Evolutionary conservation across 306 rosid genomes (phyloP), one percentile per base, ranked within the genome.

Genomic region (Casuarina equisetifolia): DNA sequence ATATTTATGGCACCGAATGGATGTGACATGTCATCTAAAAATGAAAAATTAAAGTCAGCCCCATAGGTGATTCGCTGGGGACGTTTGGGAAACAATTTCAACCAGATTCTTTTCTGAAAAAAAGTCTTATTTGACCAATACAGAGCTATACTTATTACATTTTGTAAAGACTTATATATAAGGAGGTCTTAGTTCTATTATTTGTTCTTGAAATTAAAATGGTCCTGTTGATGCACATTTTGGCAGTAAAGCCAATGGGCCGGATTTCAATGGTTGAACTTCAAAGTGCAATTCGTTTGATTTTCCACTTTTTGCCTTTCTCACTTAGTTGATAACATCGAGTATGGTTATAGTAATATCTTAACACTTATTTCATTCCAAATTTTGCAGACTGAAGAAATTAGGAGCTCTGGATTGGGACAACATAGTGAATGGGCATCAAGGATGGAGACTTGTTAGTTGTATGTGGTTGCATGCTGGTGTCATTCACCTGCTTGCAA

Each of bases 391-490:
- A 74, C 86, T 94, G 81, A 77, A 87, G 59, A 94, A 90, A 77
- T 77, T 94, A 88, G 98, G 97, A 81, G 97, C 91, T 63, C 88
- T 92, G 12, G 73, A 73, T 52, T 84, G 93, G 86, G 46, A 49
- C 48, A 81, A 75, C 64, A 89, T 89, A 59, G 97, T 92, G 79
- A 69, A 83, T 12, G 76, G 57, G 50, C 95, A 90, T 82, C 91
- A 94, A 69, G 92, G 82, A 62, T 94, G 97, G 98, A 88, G 98
- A 85, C 93, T 94, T 45, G 20, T 92, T 72, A 89, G 90, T 50
- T 92, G 95, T 86, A 82, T 90, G 58, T 94, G 98, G 98, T 78
- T 90, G 62, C 98, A 94, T 73, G 98, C 98, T 25, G 98, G 98
- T 68, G 43, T 87, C 69, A 78, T 94, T 75, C 97, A 94, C 78